A percentile compares a stretch with the other conserved stretches of the same genome.
Conservation (phyloP, 2,329 filamentous ascomycete species). For the Fusarium citri region DNA sequence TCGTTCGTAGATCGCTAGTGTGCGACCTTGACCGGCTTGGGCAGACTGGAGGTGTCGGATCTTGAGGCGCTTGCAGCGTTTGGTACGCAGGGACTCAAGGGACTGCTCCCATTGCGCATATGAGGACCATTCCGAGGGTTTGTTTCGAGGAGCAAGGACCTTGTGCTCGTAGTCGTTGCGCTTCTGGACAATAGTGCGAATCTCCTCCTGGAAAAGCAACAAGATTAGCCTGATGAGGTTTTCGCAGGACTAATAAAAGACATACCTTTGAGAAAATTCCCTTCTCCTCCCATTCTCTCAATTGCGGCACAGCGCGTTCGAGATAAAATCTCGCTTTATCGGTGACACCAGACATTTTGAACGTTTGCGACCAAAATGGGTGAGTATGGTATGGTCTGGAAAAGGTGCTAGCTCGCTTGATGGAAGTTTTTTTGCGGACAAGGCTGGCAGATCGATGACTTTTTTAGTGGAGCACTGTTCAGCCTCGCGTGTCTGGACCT, state of each 20-base stretch:
- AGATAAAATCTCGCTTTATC: slow-evolving; percentile 97
- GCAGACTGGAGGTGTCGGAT: slow-evolving; percentile 74
- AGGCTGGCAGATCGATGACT: slow-evolving; percentile 32
- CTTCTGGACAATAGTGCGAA: slow-evolving; percentile 87
- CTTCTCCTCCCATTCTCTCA: slow-evolving; percentile 92
- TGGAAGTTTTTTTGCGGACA: slow-evolving; percentile 40
- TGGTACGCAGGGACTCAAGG: slow-evolving; percentile 80
- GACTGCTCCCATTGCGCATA: slow-evolving; percentile 81
- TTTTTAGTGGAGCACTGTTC: slow-evolving; percentile 36
- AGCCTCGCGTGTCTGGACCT: slow-evolving; percentile 24
- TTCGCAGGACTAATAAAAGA: not conserved
- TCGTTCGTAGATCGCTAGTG: slow-evolving; percentile 90
- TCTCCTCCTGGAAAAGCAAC: slow-evolving; percentile 76
- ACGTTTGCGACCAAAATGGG: not conserved
- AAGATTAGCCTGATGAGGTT: slow-evolving; percentile 19
- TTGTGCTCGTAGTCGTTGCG: slow-evolving; percentile 94
- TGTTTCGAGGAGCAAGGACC: slow-evolving; percentile 83
- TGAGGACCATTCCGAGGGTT: slow-evolving; percentile 81
- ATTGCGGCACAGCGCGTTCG: slow-evolving; percentile 90
- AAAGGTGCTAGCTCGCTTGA: not conserved
- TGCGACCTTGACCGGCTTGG: slow-evolving; percentile 80
- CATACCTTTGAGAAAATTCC: slow-evolving; percentile 85
- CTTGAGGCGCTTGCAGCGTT: slow-evolving; percentile 83
- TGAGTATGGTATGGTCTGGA: slow-evolving; percentile 5
- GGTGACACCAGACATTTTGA: slow-evolving; percentile 80